Base-by-base conservation (phyloP, 2,329 filamentous ascomycete genomes). In the Ceratocystiopsis brevicomis region DNA sequence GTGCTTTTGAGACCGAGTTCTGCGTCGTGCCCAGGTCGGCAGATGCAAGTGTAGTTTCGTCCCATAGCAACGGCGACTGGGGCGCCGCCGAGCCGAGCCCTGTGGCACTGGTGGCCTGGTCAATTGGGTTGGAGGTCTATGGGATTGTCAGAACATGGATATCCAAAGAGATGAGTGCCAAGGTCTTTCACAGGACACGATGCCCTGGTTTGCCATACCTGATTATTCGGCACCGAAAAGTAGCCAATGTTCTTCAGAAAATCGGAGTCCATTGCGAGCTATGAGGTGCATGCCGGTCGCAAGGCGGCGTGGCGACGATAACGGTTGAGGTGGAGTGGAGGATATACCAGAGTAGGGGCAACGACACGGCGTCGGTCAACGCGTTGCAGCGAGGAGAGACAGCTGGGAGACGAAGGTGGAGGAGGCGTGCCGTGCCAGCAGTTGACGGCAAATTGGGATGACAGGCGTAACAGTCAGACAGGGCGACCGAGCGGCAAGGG, bases 171-270 rank as follows among this genome's bases (percentile, higher is more conserved):
- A 30, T 30, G 25, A 6, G 25, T 9, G 25, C 10, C 25, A 9
- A 30, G 25, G 25, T 2, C 25, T 11, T 30, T 30, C 4, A 8
- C 21, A 21, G 21, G 21, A 21, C 21, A n/a, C n/a, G n/a, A 21
- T 21, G 21, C 21, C 21, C 21, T 21, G 21, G 21, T 30, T 30
- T 6, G 10, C 5, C 53, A 39, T 56, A 60, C 58, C 53, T 60
- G 59, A 37, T 54, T 57, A 39, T 61, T 61, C 42, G 59, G 58
- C 43, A 57, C 59, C 43, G 58, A 54, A 51, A 63, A 62, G 52
- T 59, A 62, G 50, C 59, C 59, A 47, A 62, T 53, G 38, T 60
- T 55, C 53, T 52, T 58, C 36, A 61, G 51, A 14, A 60, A 53
- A 42, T 61, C 56, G 19, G 55, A 52, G 51, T 62, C 59, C 61